A percentile compares a stretch with the other conserved stretches of the same genome.
Conservation (phyloP, 768 basidiomycete genomes). For the Mycena indigotica region DNA sequence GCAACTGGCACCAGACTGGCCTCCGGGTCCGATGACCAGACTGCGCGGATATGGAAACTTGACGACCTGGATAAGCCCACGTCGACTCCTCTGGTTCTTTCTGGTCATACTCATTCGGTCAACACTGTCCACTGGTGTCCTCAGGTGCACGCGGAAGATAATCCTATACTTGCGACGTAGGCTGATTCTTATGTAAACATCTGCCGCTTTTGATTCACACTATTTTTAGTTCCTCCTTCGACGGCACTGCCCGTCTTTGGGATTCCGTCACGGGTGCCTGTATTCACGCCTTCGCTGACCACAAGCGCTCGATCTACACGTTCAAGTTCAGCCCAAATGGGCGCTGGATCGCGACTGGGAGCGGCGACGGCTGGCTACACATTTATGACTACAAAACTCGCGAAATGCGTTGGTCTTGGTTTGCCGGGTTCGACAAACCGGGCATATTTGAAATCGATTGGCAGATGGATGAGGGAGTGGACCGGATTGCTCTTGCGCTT, state of each 20-base stretch:
- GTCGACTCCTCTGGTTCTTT: constrained; percentile 47
- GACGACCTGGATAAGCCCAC: constrained; percentile 37
- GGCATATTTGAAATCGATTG: constrained; percentile 80
- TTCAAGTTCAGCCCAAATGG: constrained; percentile 78
- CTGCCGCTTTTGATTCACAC: neutral
- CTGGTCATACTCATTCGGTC: constrained; percentile 68
- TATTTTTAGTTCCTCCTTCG: constrained; percentile 69
- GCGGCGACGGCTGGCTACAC: constrained; percentile 76
- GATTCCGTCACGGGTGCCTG: constrained; percentile 78
- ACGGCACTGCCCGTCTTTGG: constrained; percentile 81
- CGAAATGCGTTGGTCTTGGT: constrained; percentile 66
- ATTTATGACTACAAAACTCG: constrained; percentile 65
- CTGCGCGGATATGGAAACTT: constrained; percentile 76
- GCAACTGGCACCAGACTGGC: constrained; percentile 64
- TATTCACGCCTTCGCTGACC: constrained; percentile 68
- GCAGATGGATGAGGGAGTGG: constrained; percentile 52
- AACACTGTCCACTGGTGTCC: constrained; percentile 75
- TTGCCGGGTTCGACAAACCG: constrained; percentile 55
- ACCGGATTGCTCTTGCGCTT: constrained; percentile 70
- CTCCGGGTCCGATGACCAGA: constrained; percentile 81
- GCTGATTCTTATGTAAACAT: constrained; percentile 25
- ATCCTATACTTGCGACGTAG: constrained; percentile 74
- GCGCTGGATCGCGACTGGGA: constrained; percentile 70
- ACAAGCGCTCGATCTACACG: constrained; percentile 72
- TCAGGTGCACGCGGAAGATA: constrained; percentile 42